Evolutionary conservation across 2,329 filamentous ascomycete genomes (phyloP).

Genomic region (Ophiostoma triangulosporum): DNA sequence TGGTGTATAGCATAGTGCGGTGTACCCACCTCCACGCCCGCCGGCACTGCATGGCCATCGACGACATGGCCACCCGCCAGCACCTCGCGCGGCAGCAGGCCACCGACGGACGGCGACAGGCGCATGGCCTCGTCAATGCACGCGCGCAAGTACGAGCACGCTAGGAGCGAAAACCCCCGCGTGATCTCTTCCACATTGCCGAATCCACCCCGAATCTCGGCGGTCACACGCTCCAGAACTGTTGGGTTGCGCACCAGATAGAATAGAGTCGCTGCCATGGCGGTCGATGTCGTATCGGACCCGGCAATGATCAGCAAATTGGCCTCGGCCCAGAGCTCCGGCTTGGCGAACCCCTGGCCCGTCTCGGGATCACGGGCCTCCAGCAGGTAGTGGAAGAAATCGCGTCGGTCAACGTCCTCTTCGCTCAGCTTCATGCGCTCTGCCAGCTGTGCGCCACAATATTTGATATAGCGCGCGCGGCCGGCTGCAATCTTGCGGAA

Average conservation of each 20-base stretch:
- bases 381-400: constrained; percentile 65
- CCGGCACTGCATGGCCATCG: constrained; percentile 40
- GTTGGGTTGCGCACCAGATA: constrained; percentile 42
- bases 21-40: constrained; percentile 48
- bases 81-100: constrained; percentile 46
- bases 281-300: constrained; percentile 59
- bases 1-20: constrained; percentile 58
- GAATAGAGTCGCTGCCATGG: constrained; percentile 49
- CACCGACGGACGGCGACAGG: constrained; percentile 46
- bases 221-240: constrained; percentile 32
- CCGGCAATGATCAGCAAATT: constrained; percentile 61
- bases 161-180: constrained; percentile 34
- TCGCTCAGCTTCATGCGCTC: constrained; percentile 54
- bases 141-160: constrained; percentile 45
- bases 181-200: constrained; percentile 38
- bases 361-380: constrained; percentile 60
- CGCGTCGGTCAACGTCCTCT: constrained; percentile 47
- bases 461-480: constrained; percentile 56
- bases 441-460: constrained; percentile 52
- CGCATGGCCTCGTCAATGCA: constrained; percentile 55
- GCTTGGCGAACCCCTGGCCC: constrained; percentile 48
- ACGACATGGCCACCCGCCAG: constrained; percentile 39
- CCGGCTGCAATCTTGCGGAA: constrained; percentile 54
- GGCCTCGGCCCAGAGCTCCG: constrained; percentile 58
- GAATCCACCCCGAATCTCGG: constrained; percentile 41